These are phyloP conservation scores for Immersiella caudata DNA, from an alignment of 495 filamentous ascomycete species.

Conservation along the genomic window DNA sequence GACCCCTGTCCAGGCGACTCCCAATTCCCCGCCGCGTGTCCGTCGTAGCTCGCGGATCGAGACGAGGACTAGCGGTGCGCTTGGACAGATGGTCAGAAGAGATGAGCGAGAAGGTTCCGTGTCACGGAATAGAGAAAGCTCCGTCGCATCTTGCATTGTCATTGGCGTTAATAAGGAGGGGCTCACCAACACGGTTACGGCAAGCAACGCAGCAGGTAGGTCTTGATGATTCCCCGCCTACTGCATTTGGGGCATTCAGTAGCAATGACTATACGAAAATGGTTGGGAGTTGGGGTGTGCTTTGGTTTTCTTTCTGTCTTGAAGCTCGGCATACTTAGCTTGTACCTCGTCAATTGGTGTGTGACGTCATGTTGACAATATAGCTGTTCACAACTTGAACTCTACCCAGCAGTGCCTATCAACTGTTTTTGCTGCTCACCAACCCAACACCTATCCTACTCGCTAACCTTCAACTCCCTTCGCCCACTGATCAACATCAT, in stretches of 20 bases:
- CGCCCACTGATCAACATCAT: no score
- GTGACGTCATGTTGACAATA: no score
- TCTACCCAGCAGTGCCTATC: no score
- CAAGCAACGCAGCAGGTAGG: not conserved
- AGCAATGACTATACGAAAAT: not conserved
- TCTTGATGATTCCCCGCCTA: not conserved
- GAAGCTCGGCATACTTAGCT: not conserved
- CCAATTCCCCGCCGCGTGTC: not conserved
- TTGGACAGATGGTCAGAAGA: not conserved
- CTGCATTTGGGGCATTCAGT: not conserved
- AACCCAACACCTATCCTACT: no score
- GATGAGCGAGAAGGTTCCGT: not conserved
- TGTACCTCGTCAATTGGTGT: not conserved
- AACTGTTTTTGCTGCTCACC: no score
- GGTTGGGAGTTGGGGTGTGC: not conserved
- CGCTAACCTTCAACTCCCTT: no score
- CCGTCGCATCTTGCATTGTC: not conserved
- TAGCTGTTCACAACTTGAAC: no score
- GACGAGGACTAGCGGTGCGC: not conserved
- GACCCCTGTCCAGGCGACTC: not conserved
- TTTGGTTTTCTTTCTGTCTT: not conserved
- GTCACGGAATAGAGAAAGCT: not conserved
- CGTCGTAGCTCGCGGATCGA: not conserved
- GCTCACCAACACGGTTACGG: not conserved
- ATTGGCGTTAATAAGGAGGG: not conserved